Evolutionary conservation across 1,139 yeast species (phyloP).

Genomic region (Suhomyces bokatorum): DNA sequence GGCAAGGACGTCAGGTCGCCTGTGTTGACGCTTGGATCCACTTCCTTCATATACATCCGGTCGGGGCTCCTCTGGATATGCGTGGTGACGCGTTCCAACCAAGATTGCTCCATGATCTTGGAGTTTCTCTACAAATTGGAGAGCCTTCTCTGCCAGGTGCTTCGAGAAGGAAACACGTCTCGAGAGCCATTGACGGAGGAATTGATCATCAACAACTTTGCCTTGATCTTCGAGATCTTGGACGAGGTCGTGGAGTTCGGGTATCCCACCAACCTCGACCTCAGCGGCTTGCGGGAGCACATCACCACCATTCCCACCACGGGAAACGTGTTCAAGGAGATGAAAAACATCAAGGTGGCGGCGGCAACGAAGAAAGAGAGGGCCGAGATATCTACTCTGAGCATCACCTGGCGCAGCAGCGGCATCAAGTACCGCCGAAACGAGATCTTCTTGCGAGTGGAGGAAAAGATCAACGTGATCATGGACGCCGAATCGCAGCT

Average conservation of each 20-base stretch:
- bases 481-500: constrained; percentile 62
- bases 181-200: constrained; percentile 29
- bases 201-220: constrained; percentile 52
- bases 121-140: constrained; percentile 74
- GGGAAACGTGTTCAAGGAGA: constrained; percentile 26
- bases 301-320: constrained; percentile 24
- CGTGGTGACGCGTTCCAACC: constrained; percentile 84
- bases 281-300: constrained; percentile 31
- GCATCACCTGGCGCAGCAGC: constrained; percentile 64
- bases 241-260: constrained; percentile 84
- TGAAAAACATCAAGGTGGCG: constrained; percentile 6
- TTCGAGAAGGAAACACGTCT: constrained; percentile 19
- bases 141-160: constrained; percentile 34
- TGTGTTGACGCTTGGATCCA: constrained; percentile 85
- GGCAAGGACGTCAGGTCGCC: constrained; percentile 63
- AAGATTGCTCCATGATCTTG: constrained; percentile 76
- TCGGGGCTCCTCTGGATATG: constrained; percentile 76
- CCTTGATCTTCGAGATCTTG: constrained; percentile 68
- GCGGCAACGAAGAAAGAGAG: constrained; percentile 1
- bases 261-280: constrained; percentile 72
- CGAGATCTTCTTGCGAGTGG: constrained; percentile 75
- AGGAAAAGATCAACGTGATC: constrained; percentile 71
- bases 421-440: constrained; percentile 81
- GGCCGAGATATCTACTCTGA: constrained; percentile 6
- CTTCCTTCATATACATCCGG: constrained; percentile 81